Evolutionary conservation across 2,329 filamentous ascomycete species (phyloP).

Genomic region (Aciculosporium take): DNA sequence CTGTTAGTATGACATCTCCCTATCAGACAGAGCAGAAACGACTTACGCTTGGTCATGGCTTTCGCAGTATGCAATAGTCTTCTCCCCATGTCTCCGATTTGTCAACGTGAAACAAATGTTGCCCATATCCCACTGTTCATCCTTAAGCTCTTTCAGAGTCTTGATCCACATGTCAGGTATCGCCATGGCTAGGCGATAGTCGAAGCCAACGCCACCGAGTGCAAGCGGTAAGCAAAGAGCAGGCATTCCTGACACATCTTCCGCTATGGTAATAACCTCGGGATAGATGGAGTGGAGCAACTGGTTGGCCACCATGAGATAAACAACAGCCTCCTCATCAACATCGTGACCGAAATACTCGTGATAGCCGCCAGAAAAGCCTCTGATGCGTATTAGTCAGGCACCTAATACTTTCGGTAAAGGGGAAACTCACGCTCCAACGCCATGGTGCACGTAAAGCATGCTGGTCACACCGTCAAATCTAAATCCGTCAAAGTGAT

Average conservation of each 20-base stretch:
- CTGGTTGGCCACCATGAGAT: slow-evolving; percentile 93
- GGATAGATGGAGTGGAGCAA: slow-evolving; percentile 88
- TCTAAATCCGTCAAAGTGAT: slow-evolving; percentile 88
- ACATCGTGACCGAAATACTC: slow-evolving; percentile 88
- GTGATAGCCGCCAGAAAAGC: slow-evolving; percentile 94
- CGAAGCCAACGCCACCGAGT: slow-evolving; percentile 85
- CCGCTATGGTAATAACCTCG: slow-evolving; percentile 77
- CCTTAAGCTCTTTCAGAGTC: slow-evolving; percentile 82
- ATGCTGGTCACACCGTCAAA: slow-evolving; percentile 98
- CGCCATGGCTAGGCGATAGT: slow-evolving; percentile 95
- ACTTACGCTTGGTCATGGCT: slow-evolving; percentile 94
- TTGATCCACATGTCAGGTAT: slow-evolving; percentile 99
- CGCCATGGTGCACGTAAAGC: slow-evolving; percentile 90
- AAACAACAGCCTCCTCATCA: slow-evolving; percentile 86
- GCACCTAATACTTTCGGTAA: no score
- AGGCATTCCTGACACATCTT: slow-evolving; percentile 97
- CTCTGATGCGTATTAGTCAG: slow-evolving; percentile 33
- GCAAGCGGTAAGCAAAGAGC: slow-evolving; percentile 79
- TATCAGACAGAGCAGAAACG: background rate
- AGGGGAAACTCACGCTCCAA: slow-evolving; percentile 62
- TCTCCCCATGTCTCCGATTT: slow-evolving; percentile 88
- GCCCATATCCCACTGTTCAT: slow-evolving; percentile 83
- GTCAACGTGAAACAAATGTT: slow-evolving; percentile 76
- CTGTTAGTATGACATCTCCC: slow-evolving; percentile 6
- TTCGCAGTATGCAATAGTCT: slow-evolving; percentile 95